Percentiles rank a stretch among this genome's conserved stretches.
These are phyloP conservation scores for Coelastrella sp. DNA, from an alignment of 139 green algal species.

Conservation along the genomic window DNA sequence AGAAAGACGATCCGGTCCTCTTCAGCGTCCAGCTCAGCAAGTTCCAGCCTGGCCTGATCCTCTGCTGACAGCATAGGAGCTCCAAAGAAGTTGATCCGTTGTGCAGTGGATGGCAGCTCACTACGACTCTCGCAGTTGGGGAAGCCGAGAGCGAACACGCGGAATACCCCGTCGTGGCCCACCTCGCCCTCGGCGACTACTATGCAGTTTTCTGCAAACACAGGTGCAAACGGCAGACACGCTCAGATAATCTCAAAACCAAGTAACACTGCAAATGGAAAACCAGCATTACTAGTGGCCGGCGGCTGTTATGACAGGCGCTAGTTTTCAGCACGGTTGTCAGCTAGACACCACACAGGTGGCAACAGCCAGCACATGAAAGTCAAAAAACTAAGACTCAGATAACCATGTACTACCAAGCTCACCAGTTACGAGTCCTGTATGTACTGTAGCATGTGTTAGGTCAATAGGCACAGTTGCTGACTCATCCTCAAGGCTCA, in stretches of 20 bases:
- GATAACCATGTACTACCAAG: too few relatives aligned
- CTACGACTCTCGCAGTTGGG: conserved; percentile 77
- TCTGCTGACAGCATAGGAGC: conserved; percentile 58
- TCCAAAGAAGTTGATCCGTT: conserved; percentile 91
- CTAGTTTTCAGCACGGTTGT: too few relatives aligned
- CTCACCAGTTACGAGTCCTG: conserved; percentile 82
- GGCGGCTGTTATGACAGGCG: too few relatives aligned
- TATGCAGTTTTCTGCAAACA: conserved; percentile 86
- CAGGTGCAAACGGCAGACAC: too few relatives aligned
- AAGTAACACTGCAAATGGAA: too few relatives aligned
- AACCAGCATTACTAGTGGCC: too few relatives aligned
- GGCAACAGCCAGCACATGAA: too few relatives aligned
- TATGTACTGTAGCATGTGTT: conserved; percentile 60
- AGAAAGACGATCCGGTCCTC: conserved; percentile 83
- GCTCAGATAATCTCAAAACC: too few relatives aligned
- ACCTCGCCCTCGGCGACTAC: conserved; percentile 90
- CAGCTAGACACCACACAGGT: too few relatives aligned
- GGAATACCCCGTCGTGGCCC: conserved; percentile 77
- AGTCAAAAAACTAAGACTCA: too few relatives aligned
- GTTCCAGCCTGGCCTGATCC: conserved; percentile 48
- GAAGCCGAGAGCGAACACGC: conserved; percentile 77
- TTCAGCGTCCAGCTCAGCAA: conserved; percentile 55
- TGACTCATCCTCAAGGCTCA: conserved; percentile 85
- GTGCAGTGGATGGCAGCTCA: conserved; percentile 65
- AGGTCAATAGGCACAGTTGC: conserved; percentile 87